These are phyloP conservation scores for Colletotrichum sp. DNA, from an alignment of 2,329 filamentous ascomycete genomes.

Conservation along the genomic window DNA sequence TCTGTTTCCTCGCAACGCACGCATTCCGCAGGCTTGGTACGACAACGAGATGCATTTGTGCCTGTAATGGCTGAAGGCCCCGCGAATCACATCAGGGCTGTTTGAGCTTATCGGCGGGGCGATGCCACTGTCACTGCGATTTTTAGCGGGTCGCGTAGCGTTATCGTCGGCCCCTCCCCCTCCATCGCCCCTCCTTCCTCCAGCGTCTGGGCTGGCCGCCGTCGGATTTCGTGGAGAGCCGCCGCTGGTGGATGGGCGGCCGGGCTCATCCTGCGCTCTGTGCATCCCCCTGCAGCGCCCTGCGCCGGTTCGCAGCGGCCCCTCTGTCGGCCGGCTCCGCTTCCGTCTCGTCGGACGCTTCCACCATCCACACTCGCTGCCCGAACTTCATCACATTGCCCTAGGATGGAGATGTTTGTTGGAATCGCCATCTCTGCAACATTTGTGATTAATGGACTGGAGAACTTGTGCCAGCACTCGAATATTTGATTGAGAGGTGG, in stretches of 20 bases:
- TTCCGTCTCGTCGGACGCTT: slow-evolving; percentile 5
- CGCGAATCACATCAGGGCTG: slow-evolving; percentile 5
- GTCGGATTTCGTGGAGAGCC: not conserved
- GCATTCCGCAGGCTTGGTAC: not conserved
- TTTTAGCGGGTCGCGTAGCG: slow-evolving; percentile 3
- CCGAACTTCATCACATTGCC: not conserved
- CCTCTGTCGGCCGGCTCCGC: slow-evolving; percentile 20
- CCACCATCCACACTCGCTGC: not conserved
- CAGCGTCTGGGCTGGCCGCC: not conserved
- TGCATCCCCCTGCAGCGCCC: not conserved
- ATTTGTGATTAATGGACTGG: no score
- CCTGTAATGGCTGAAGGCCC: not conserved
- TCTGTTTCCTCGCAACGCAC: not conserved
- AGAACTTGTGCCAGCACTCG: no score
- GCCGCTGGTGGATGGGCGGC: not conserved
- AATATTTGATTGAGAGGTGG: no score
- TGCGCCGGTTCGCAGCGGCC: not conserved
- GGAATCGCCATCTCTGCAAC: no score
- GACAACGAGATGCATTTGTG: not conserved
- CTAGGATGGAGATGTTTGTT: no score
- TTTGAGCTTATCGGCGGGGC: slow-evolving; percentile 16
- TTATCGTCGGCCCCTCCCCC: slow-evolving; percentile 4
- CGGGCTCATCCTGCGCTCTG: not conserved
- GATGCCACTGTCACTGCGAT: not conserved
- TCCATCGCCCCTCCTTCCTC: not conserved